Percentiles rank a stretch among this genome's conserved stretches.
Conservation (phyloP, 495 filamentous ascomycete genomes). For the Tetracladium setigerum region DNA sequence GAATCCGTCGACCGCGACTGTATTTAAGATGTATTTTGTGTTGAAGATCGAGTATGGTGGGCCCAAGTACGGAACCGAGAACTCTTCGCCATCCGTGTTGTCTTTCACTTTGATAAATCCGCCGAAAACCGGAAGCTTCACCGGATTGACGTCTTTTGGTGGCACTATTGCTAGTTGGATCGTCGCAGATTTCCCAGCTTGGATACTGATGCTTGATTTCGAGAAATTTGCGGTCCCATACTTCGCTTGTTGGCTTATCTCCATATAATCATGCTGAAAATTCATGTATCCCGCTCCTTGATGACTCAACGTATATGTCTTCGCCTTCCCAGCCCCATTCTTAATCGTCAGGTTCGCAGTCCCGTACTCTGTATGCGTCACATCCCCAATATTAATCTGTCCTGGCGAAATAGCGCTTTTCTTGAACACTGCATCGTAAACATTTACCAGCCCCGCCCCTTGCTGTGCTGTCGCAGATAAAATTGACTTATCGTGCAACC, state of each 20-base stretch:
- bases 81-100: constrained; percentile 13
- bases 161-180: constrained; percentile 16
- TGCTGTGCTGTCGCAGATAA: constrained; percentile 19
- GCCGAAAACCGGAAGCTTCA: constrained; percentile 19
- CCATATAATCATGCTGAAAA: constrained; percentile 10
- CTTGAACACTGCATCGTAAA: constrained; percentile 21
- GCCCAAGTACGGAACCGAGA: constrained; percentile 22
- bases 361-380: constrained; percentile 7
- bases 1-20: no score
- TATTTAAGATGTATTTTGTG: background rate
- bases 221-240: constrained; percentile 22
- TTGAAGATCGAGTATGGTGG: constrained; percentile 23
- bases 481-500: constrained; percentile 8
- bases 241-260: constrained; percentile 16
- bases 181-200: constrained; percentile 7
- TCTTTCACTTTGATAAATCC: constrained; percentile 17
- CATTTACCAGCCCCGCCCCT: constrained; percentile 25
- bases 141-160: constrained; percentile 14
- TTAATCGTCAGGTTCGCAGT: constrained; percentile 17
- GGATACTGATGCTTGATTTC: constrained; percentile 12
- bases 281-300: constrained; percentile 20
- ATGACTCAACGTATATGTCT: constrained; percentile 19
- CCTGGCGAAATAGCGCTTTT: constrained; percentile 13
- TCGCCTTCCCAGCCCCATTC: constrained; percentile 11
- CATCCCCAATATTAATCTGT: constrained; percentile 16